A percentile compares a stretch with the other conserved stretches of the same genome.
These are phyloP conservation scores for Thinopyrum elongatum DNA, from an alignment of 176 grass and related monocot species.

Conservation along the genomic window DNA sequence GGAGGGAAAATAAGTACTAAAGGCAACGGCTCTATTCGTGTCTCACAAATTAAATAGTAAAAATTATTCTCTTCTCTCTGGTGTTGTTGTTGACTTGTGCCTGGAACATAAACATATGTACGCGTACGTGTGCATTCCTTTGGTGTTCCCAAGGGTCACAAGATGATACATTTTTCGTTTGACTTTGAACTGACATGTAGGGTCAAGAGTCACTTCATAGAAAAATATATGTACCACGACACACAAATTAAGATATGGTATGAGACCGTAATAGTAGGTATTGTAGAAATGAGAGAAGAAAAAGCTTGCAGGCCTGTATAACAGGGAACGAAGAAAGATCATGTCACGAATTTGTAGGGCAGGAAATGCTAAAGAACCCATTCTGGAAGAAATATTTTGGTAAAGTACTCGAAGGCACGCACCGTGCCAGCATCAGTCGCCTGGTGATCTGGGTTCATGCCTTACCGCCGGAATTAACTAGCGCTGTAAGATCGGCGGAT, in stretches of 20 bases:
- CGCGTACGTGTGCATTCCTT: neutral
- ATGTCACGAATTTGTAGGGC: slow-evolving; percentile 29
- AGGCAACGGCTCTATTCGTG: slow-evolving; percentile 25
- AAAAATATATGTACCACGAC: too few relatives aligned
- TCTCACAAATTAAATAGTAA: neutral
- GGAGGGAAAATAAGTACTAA: slow-evolving; percentile 43
- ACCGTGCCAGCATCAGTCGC: neutral
- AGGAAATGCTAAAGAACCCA: neutral
- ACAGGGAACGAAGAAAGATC: slow-evolving; percentile 38
- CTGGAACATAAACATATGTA: neutral
- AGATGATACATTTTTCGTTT: neutral
- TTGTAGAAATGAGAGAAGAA: neutral
- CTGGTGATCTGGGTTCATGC: neutral
- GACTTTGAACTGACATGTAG: neutral
- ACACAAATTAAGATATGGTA: neutral
- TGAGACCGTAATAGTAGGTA: neutral
- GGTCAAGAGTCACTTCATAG: neutral
- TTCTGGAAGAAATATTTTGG: neutral
- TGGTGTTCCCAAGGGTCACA: too few relatives aligned
- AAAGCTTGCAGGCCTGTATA: neutral
- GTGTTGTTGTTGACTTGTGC: slow-evolving; percentile 22
- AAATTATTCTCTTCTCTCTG: neutral
- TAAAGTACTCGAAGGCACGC: neutral
- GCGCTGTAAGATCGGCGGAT: neutral
- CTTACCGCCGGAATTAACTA: neutral